phyloP scores from a whole-genome alignment of 257 asterid genomes.

The Solanum piurae region DNA sequence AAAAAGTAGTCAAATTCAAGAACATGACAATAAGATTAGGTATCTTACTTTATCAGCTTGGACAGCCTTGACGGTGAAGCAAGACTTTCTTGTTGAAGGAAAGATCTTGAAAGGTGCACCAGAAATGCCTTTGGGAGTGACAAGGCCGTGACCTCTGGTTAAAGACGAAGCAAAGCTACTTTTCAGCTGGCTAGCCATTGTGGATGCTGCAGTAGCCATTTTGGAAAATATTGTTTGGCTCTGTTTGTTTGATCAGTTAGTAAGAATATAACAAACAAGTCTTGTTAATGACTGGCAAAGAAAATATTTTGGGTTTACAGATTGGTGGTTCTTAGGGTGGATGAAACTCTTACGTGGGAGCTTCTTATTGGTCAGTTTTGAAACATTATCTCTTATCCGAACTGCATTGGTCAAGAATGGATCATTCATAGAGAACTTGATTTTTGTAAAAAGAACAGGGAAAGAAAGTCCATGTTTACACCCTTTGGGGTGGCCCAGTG shows the following conservation, averaged over 20 bases:
- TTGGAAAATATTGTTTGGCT: not conserved
- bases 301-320: slow-evolving; percentile 25
- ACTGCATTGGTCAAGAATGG: not conserved
- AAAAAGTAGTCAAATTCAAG: not conserved
- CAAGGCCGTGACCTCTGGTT: slow-evolving; percentile 25
- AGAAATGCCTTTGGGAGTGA: slow-evolving; percentile 69
- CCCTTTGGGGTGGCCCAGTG: not conserved
- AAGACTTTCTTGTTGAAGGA: slow-evolving; percentile 45
- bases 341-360: not conserved
- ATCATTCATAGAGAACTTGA: not conserved
- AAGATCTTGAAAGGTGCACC: slow-evolving; percentile 58
- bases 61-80: slow-evolving; percentile 64
- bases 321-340: slow-evolving; percentile 45
- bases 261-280: slow-evolving; percentile 3
- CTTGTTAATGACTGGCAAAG: slow-evolving; percentile 7
- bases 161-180: slow-evolving; percentile 49
- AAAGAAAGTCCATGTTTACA: fast-evolving
- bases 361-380: slow-evolving; percentile 32
- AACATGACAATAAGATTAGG: not conserved
- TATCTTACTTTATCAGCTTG: slow-evolving; percentile 68
- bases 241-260: not conserved
- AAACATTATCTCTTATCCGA: slow-evolving; percentile 61
- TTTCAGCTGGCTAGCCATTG: slow-evolving; percentile 79
- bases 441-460: not conserved
- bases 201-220: slow-evolving; percentile 77